Base-by-base conservation (phyloP, 768 basidiomycete species). In the Lentinula aciculospora region DNA sequence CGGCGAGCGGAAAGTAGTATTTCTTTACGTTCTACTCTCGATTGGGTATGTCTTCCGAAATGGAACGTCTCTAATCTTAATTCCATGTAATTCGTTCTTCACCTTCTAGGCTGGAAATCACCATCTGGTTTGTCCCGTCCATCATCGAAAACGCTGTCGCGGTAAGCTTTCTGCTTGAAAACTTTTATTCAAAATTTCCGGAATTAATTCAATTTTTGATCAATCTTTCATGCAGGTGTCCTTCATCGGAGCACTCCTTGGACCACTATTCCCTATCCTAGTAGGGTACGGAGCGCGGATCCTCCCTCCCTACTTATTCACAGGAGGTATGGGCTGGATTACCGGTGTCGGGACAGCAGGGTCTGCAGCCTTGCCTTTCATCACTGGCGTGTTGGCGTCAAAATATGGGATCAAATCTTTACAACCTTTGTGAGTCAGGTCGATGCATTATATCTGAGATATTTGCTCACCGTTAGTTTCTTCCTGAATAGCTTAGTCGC, bases 191-290 rank as follows among this genome's bases (percentile, higher is more conserved):
- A n/a, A n/a, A n/a, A n/a, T 17, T 28, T 39, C 46, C 25, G 39
- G 21, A 23, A 27, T 21, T 34, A 21, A 56, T 50, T 15, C 21
- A 17, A 25, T 28, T 29, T 17, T 29, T 15, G 17, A 6, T n/a
- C 32, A 34, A 6, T 34, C 32, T 6, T 34, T 13, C 32, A 34
- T 39, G 3, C 6, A 42, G 53, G 74, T 80, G 48, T 70, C 78
- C 3, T 62, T 81, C 54, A 69, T 81, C 29, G 84, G 81, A 21
- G 34, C 83, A 5, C 62, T 81, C 39, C 65, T 85, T 42, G 83
- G 82, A 8, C 82, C 81, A 17, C 76, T 84, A 70, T 83, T 79
- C 62, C 80, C 80, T 10, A 73, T 81, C 29, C 59, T 72, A 21
- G 66, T 73, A 56, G 69, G 68, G n/a, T 69, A 76, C 36, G 66